phyloP scores from a whole-genome alignment of 1,139 yeast genomes.

The Yamadazyma diospyri region DNA sequence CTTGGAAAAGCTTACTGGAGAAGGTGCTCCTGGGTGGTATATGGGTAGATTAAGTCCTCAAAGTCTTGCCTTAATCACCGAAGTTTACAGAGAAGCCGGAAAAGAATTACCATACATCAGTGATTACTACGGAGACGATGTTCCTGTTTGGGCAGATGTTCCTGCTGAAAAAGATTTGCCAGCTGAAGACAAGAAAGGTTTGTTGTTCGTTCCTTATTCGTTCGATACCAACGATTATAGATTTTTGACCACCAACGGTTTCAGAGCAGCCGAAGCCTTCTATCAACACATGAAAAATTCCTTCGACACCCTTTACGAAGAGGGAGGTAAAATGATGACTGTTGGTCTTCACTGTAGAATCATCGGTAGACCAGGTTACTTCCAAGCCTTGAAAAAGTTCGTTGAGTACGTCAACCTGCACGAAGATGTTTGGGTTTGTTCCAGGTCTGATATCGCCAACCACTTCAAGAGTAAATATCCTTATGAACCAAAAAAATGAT shows the following conservation, averaged over 20 bases:
- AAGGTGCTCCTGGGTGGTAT: constrained; percentile 16
- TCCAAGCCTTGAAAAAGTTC: constrained; percentile 29
- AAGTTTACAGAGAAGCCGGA: constrained; percentile 15
- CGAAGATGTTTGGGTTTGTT: constrained; percentile 34
- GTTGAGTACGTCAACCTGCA: constrained; percentile 27
- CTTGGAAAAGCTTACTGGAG: constrained; percentile 15
- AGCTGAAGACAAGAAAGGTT: constrained; percentile 16
- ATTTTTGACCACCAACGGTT: constrained; percentile 15
- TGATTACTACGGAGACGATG: constrained; percentile 19
- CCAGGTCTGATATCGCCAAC: constrained; percentile 30
- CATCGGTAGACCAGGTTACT: constrained; percentile 34
- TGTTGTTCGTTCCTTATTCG: constrained; percentile 17
- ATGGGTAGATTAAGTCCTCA: constrained; percentile 18
- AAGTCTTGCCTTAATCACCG: constrained; percentile 15
- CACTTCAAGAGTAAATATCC: constrained; percentile 23
- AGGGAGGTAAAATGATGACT: constrained; percentile 37
- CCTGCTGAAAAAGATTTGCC: constrained; percentile 18
- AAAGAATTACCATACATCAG: constrained; percentile 16
- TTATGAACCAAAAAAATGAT: constrained; percentile 11
- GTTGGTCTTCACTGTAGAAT: constrained; percentile 33
- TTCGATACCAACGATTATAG: constrained; percentile 17
- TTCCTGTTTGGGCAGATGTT: constrained; percentile 17
- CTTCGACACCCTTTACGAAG: constrained; percentile 32
- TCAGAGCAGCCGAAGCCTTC: constrained; percentile 16
- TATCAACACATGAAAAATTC: constrained; percentile 22